A percentile compares a stretch with the other conserved stretches of the same genome.
These are phyloP conservation scores for Lentinula guzmanii DNA, from an alignment of 768 basidiomycete genomes.

Conservation along the genomic window DNA sequence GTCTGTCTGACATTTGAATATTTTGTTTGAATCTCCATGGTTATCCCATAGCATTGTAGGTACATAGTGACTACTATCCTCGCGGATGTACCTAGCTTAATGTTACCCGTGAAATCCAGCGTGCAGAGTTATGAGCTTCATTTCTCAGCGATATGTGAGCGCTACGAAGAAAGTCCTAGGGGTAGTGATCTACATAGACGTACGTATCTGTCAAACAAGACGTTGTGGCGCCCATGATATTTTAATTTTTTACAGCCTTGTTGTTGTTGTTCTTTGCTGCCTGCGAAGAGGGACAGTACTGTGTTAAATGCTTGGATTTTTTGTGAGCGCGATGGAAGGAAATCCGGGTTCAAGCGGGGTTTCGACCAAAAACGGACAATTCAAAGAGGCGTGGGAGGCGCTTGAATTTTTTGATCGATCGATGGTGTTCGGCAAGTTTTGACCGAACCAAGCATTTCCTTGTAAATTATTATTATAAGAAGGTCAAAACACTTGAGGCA, in stretches of 20 bases:
- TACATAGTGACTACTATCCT: too few species aligned
- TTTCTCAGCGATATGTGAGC: too few species aligned
- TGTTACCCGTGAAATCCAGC: too few species aligned
- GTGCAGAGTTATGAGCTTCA: too few species aligned
- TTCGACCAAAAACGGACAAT: neutral
- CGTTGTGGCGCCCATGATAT: too few species aligned
- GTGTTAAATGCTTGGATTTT: neutral
- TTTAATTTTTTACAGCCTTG: too few species aligned
- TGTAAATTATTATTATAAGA: neutral
- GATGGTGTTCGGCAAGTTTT: neutral
- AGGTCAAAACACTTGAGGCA: neutral
- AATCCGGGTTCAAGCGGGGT: neutral
- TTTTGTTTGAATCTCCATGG: neutral
- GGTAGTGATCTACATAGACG: too few species aligned
- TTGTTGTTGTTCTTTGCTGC: too few species aligned
- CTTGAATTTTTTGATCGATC: neutral
- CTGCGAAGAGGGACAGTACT: neutral
- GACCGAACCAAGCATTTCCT: neutral
- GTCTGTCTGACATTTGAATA: neutral
- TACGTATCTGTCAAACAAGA: too few species aligned
- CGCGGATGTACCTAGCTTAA: too few species aligned
- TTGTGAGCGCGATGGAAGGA: neutral
- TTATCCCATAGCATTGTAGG: too few species aligned
- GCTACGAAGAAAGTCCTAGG: too few species aligned
- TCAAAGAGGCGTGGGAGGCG: neutral